Evolutionary conservation across 768 basidiomycete species (phyloP).

Genomic region (Suillus hirtellus): DNA sequence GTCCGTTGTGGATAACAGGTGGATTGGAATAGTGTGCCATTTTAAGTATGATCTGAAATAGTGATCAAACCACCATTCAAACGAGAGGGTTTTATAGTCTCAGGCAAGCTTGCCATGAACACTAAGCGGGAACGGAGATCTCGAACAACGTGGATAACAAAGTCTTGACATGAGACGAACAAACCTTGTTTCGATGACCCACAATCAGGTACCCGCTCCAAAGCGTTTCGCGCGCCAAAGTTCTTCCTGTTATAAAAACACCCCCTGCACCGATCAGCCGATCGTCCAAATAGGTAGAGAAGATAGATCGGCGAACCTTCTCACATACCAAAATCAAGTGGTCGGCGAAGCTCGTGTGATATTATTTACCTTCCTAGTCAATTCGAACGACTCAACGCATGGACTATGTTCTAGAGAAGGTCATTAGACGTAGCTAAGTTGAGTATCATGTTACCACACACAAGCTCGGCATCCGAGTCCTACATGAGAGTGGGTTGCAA

Average conservation of each 20-base stretch:
- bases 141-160: conserved; percentile 26
- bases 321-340: conserved; percentile 18
- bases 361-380: conserved; percentile 11
- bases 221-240: conserved; percentile 18
- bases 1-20: conserved; percentile 22
- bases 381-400: neutral
- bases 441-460: neutral
- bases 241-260: conserved; percentile 19
- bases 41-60: conserved; percentile 9
- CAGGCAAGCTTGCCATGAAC: conserved; percentile 15
- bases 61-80: conserved; percentile 13
- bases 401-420: neutral
- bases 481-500: neutral
- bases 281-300: conserved; percentile 16
- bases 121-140: conserved; percentile 24
- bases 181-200: conserved; percentile 29
- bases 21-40: conserved; percentile 19
- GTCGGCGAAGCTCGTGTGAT: conserved; percentile 20
- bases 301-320: conserved; percentile 21
- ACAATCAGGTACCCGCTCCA: conserved; percentile 26
- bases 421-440: neutral
- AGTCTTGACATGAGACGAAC: conserved; percentile 30
- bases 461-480: neutral
- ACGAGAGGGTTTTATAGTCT: conserved; percentile 27
- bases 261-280: conserved; percentile 16